These are phyloP conservation scores for Quercus ilex DNA, from an alignment of 306 rosid species.

Conservation along the genomic window DNA sequence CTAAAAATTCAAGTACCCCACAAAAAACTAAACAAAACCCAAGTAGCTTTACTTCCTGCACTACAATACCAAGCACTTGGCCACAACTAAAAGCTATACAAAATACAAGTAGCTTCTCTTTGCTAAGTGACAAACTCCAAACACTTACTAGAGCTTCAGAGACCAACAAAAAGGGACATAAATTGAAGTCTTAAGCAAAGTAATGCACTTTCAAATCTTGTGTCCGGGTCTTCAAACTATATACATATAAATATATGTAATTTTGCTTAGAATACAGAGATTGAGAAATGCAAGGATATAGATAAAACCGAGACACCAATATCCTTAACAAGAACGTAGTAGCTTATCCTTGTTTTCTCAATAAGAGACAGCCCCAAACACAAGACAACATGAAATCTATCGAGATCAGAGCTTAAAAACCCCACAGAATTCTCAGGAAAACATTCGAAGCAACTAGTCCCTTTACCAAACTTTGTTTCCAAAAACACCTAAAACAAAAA, in stretches of 20 bases:
- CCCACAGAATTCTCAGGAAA: constrained; percentile 40
- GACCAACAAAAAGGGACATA: constrained; percentile 9
- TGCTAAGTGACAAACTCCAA: not conserved
- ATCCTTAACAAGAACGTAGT: constrained; percentile 28
- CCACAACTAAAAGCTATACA: constrained; percentile 7
- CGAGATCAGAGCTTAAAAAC: constrained; percentile 55
- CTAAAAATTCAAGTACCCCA: not conserved
- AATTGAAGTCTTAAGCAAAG: not conserved
- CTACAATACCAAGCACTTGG: not conserved
- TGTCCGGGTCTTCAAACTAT: constrained; percentile 1
- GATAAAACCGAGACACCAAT: constrained; percentile 19
- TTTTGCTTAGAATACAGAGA: not conserved
- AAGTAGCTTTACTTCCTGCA: constrained; percentile 1
- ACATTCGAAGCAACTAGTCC: not conserved
- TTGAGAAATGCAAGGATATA: constrained; percentile 3
- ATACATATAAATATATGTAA: not conserved
- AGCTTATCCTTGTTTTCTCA: constrained; percentile 26
- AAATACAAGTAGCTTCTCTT: constrained; percentile 1
- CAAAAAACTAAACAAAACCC: not conserved
- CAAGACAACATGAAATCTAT: constrained; percentile 40
- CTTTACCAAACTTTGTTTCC: not conserved
- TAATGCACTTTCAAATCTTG: constrained; percentile 11
- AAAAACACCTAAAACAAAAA: constrained; percentile 11
- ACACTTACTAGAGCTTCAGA: constrained; percentile 6
- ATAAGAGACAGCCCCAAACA: constrained; percentile 40